These are phyloP conservation scores for Sclerotinia subarctica DNA, from an alignment of 2,329 filamentous ascomycete species.

Conservation along the genomic window DNA sequence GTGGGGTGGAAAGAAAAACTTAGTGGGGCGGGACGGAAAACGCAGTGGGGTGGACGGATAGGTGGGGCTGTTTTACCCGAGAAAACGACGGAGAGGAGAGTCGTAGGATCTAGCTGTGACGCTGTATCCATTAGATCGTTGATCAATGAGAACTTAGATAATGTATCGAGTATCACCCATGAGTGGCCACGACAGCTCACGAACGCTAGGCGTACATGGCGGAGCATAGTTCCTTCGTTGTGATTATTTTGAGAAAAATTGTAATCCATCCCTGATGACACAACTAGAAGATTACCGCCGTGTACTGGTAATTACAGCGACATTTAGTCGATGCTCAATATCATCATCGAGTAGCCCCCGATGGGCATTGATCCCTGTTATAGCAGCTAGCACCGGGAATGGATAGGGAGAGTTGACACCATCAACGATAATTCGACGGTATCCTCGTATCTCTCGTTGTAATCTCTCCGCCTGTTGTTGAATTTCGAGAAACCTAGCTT, in stretches of 20 bases:
- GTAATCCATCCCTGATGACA: constrained; percentile 8
- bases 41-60: not conserved
- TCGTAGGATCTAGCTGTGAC: constrained; percentile 11
- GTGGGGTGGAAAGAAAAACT: no score
- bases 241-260: constrained; percentile 4
- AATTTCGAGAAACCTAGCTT: no score
- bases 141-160: constrained; percentile 11
- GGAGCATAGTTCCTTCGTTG: constrained; percentile 10
- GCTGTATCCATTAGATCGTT: constrained; percentile 11
- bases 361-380: no score
- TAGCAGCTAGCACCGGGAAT: no score
- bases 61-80: constrained; percentile 14
- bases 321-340: no score
- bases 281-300: not conserved
- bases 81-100: constrained; percentile 10
- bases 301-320: no score
- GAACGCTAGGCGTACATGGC: not conserved
- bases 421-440: no score
- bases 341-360: no score
- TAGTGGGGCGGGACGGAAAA: not conserved
- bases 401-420: no score
- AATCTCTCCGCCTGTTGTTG: no score
- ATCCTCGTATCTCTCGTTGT: no score
- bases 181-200: constrained; percentile 7
- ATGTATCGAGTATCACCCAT: constrained; percentile 2